Percentiles rank a stretch among this genome's conserved stretches.
Conservation (phyloP, 306 rosid species). For the Cucurbita argyrosperma region DNA sequence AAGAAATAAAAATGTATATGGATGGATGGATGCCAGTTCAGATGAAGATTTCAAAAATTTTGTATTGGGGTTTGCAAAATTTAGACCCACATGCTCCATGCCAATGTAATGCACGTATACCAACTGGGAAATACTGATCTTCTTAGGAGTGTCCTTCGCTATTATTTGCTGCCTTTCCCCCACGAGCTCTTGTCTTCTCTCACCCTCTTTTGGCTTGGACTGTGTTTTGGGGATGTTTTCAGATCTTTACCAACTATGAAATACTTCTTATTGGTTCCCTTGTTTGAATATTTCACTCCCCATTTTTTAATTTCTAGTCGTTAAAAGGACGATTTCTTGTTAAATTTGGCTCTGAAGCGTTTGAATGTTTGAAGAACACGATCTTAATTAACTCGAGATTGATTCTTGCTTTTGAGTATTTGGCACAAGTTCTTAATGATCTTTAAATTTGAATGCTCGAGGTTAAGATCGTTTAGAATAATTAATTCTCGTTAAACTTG, state of each 20-base stretch:
- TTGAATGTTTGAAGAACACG: too few relatives aligned
- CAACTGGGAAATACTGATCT: not conserved
- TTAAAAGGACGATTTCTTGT: too few relatives aligned
- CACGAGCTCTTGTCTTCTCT: constrained; percentile 5
- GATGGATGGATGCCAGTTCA: constrained; percentile 9
- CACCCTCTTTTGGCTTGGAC: not conserved
- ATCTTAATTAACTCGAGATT: not conserved
- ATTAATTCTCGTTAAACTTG: too few relatives aligned
- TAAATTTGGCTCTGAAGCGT: too few relatives aligned
- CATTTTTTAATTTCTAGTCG: too few relatives aligned
- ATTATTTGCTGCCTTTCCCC: not conserved
- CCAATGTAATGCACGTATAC: not conserved
- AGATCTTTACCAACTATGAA: not conserved
- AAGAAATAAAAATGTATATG: not conserved
- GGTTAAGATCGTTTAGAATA: not conserved
- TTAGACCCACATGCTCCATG: not conserved
- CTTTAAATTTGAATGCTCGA: too few relatives aligned
- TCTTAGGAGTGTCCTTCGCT: not conserved
- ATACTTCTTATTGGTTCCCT: too few relatives aligned
- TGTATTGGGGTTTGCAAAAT: not conserved
- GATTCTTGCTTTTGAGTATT: too few relatives aligned
- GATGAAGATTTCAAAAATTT: not conserved
- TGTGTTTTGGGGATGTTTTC: not conserved
- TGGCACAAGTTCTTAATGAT: too few relatives aligned
- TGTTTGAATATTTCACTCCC: too few relatives aligned